Conservation (phyloP, 1,284 basidiomycete genomes). For the Cutaneotrichosporon spelunceum region DNA sequence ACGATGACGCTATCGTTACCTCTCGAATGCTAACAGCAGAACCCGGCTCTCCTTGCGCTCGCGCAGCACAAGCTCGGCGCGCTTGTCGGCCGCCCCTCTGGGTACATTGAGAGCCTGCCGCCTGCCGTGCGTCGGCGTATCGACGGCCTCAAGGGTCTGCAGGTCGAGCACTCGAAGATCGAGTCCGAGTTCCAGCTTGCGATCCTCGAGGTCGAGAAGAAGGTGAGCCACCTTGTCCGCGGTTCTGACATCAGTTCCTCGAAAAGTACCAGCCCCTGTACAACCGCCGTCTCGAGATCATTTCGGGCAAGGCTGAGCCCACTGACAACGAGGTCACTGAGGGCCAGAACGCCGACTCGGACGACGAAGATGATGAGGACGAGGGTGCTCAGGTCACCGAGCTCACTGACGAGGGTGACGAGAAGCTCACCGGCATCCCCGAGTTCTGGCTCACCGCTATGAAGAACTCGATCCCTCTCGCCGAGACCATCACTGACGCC, state of each 20-base stretch:
- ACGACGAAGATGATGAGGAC: constrained; percentile 55
- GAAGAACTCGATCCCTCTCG: constrained; percentile 82
- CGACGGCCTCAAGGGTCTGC: constrained; percentile 90
- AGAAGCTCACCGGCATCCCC: constrained; percentile 66
- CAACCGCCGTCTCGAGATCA: constrained; percentile 78
- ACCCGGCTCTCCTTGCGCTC: constrained; percentile 59
- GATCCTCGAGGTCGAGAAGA: constrained; percentile 94
- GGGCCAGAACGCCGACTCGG: constrained; percentile 64
- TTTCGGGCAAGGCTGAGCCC: constrained; percentile 71
- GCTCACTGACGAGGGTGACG: constrained; percentile 47
- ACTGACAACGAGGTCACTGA: constrained; percentile 78
- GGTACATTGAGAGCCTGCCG: constrained; percentile 83
- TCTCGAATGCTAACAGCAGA: constrained; percentile 31
- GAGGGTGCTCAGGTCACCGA: constrained; percentile 51
- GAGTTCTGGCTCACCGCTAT: constrained; percentile 98
- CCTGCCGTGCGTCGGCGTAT: constrained; percentile 76
- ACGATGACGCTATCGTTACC: background rate
- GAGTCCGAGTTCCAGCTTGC: constrained; percentile 96
- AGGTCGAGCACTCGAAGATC: constrained; percentile 87
- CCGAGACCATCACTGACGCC: constrained; percentile 87
- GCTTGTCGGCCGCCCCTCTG: constrained; percentile 74
- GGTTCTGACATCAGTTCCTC: constrained; percentile 64
- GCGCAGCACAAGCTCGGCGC: constrained; percentile 64
- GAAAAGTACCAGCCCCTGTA: constrained; percentile 80
- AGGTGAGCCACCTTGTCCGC: constrained; percentile 57